Base-by-base conservation (phyloP, 2,329 filamentous ascomycete genomes). In the Coniochaeta sp. region DNA sequence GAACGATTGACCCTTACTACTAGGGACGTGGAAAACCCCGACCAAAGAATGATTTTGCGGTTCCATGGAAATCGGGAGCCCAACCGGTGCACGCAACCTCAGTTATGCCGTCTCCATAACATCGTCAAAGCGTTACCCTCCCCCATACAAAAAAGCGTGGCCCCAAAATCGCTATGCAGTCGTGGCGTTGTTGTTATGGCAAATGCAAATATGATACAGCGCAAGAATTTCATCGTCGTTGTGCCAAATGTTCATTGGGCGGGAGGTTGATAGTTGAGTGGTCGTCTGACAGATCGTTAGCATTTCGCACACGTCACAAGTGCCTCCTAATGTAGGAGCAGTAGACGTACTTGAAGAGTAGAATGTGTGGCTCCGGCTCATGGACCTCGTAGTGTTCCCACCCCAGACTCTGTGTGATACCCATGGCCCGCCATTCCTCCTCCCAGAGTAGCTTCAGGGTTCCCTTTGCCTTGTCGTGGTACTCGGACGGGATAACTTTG, bases 351-450 rank as follows among this genome's bases (percentile, higher is more conserved):
- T 99, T 99, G 85, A 99, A 99, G 34, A 99, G 85, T 60, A 99
- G 84, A 70, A 99, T 99, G 75, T 99, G 95, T 65, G 95, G 95
- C 78, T 99, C 95, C 50, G 95, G 95, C 76, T 98, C 95, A 75
- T 99, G 95, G 59, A 99, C 95, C 76, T 99, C 95, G 73, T 99
- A 99, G 76, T 99, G 95, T 74, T 98, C 93, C 95, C 95, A 99
- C 61, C 95, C 95, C 70, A 99, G 81, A 80, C 93, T 98, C 93
- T 96, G 93, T 66, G 95, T 99, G 73, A 99, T 99, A 58, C 95
- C 95, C 71, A 99, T 83, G 38, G 89, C 92, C 76, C 95, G 88
- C 95, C 95, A 99, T 78, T 99, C 95, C 66, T 98, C 93, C 75
- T 99, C 95, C 93, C 93, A 97, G 63, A 99, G 79, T 67, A 99